Evolutionary conservation across 2,329 filamentous ascomycete genomes (phyloP).

Genomic region (Cordyceps javanica): DNA sequence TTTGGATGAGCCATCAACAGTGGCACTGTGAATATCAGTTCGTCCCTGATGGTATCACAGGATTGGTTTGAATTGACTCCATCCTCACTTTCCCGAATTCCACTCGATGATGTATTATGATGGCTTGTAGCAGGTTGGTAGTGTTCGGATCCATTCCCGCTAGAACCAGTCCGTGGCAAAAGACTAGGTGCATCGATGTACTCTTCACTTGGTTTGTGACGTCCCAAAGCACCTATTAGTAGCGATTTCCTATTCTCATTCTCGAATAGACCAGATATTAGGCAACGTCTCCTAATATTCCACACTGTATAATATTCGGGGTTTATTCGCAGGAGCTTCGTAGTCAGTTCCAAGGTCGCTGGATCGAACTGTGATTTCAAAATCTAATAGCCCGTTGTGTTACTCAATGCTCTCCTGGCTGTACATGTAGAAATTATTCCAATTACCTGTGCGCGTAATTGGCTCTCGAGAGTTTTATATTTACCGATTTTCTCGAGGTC

Average conservation of each 20-base stretch:
- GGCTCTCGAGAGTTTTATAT: slow-evolving; percentile 65
- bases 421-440: neutral
- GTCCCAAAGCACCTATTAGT: slow-evolving; percentile 50
- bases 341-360: slow-evolving; percentile 60
- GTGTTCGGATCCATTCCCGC: slow-evolving; percentile 37
- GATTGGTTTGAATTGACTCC: slow-evolving; percentile 15
- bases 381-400: slow-evolving; percentile 22
- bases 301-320: slow-evolving; percentile 89
- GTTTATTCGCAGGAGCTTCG: slow-evolving; percentile 68
- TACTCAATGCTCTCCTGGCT: neutral
- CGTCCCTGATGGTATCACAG: slow-evolving; percentile 55
- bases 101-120: neutral
- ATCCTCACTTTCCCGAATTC: slow-evolving; percentile 25
- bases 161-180: slow-evolving; percentile 49
- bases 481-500: slow-evolving; percentile 70
- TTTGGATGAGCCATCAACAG: slow-evolving; percentile 84
- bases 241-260: slow-evolving; percentile 43
- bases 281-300: slow-evolving; percentile 75
- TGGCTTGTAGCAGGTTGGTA: slow-evolving; percentile 30
- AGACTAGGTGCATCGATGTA: slow-evolving; percentile 57
- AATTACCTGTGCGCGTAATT: slow-evolving; percentile 59
- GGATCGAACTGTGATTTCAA: slow-evolving; percentile 40
- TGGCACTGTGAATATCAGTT: slow-evolving; percentile 77
- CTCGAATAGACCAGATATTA: slow-evolving; percentile 54
- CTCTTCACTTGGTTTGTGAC: slow-evolving; percentile 47